Percentiles rank a stretch among this genome's conserved stretches.
phyloP scores from a whole-genome alignment of 495 filamentous ascomycete genomes.

The Evansstolkia leycettana region DNA sequence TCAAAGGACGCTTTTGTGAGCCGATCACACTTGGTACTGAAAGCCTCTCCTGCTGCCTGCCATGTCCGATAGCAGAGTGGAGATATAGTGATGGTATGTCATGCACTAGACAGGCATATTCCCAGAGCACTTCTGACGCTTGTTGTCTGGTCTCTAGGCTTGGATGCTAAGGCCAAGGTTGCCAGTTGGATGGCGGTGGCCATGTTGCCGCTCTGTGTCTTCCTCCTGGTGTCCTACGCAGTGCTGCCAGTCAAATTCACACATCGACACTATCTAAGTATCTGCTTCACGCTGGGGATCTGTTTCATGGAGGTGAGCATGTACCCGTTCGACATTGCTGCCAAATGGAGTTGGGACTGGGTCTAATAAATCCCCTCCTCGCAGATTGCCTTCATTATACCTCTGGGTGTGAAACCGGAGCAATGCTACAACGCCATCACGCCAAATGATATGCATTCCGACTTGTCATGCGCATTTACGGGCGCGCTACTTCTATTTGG shows the following conservation, averaged over 20 bases:
- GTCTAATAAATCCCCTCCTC: slow-evolving; percentile 13
- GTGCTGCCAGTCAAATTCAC: slow-evolving; percentile 83
- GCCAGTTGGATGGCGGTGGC: slow-evolving; percentile 73
- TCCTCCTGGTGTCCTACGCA: slow-evolving; percentile 71
- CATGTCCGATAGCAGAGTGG: slow-evolving; percentile 79
- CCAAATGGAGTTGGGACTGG: slow-evolving; percentile 9
- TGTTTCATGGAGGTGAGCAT: slow-evolving; percentile 64
- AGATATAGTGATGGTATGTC: slow-evolving; percentile 62
- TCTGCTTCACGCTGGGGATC: slow-evolving; percentile 65
- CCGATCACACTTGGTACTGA: slow-evolving; percentile 29
- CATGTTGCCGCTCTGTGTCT: slow-evolving; percentile 56
- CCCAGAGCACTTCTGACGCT: not conserved
- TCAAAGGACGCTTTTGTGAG: slow-evolving; percentile 53
- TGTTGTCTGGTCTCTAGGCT: slow-evolving; percentile 28
- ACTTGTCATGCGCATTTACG: slow-evolving; percentile 72
- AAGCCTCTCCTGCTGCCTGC: slow-evolving; percentile 62
- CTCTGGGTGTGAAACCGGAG: slow-evolving; percentile 64
- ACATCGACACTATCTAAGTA: slow-evolving; percentile 81
- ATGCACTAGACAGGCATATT: not conserved
- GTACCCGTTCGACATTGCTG: slow-evolving; percentile 3
- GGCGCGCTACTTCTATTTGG: slow-evolving; percentile 76
- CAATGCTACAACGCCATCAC: slow-evolving; percentile 88
- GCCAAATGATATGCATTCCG: slow-evolving; percentile 82
- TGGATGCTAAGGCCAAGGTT: slow-evolving; percentile 47
- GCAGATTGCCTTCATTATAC: slow-evolving; percentile 79